Conservation (phyloP, 2,329 filamentous ascomycete species). For the Microsporum ferrugineum region DNA sequence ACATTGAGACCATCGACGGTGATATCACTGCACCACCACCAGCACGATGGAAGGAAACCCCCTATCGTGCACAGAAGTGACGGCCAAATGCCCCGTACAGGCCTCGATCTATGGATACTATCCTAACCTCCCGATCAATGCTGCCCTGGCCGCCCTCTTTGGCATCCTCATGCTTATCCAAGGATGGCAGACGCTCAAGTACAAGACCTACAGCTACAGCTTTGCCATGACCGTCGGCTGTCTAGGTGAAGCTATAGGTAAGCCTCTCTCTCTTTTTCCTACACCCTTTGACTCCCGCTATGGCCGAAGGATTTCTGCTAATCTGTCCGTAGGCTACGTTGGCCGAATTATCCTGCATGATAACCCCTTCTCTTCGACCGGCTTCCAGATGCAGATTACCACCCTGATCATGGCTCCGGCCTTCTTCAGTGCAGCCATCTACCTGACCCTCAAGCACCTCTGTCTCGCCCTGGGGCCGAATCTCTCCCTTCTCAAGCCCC, state of each 20-base stretch:
- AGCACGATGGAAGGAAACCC: background rate
- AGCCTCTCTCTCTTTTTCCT: background rate
- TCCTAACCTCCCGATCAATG: constrained; percentile 42
- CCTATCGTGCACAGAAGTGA: constrained; percentile 8
- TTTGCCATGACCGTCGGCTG: constrained; percentile 40
- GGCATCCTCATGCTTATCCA: constrained; percentile 40
- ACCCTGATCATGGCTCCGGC: constrained; percentile 47
- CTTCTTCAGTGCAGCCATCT: constrained; percentile 46
- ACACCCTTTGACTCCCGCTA: too few species aligned
- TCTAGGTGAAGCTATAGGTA: constrained; percentile 31
- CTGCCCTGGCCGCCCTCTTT: constrained; percentile 43
- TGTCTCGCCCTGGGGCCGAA: constrained; percentile 43
- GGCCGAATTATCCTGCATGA: constrained; percentile 43
- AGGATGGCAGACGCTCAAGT: constrained; percentile 37
- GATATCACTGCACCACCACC: background rate
- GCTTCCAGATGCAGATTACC: constrained; percentile 46
- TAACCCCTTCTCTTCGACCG: constrained; percentile 40
- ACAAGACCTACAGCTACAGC: constrained; percentile 47
- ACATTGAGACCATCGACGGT: background rate
- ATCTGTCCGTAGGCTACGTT: constrained; percentile 40
- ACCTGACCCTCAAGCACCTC: constrained; percentile 47
- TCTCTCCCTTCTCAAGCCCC: constrained; percentile 38
- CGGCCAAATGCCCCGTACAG: constrained; percentile 33
- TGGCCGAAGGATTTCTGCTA: background rate
- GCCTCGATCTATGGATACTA: constrained; percentile 45